phyloP scores from a whole-genome alignment of 78 protist species.

The Protostelium mycophagum region DNA sequence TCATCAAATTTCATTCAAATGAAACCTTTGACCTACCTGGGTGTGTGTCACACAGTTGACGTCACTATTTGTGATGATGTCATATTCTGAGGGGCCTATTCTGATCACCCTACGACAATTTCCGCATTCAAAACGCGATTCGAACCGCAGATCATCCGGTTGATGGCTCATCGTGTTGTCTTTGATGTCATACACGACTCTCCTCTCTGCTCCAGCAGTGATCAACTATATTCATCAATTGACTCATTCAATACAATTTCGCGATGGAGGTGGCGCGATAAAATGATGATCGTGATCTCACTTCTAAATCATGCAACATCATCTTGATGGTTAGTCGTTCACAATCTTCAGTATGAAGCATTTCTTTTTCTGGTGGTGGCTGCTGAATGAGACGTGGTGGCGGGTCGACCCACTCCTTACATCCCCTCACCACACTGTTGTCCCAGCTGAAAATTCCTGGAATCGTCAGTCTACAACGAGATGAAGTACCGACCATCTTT shows the following conservation, averaged over 20 bases:
- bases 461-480: no score
- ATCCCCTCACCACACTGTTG: not conserved
- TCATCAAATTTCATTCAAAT: slow-evolving; percentile 51
- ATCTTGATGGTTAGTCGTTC: not conserved
- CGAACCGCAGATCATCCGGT: slow-evolving; percentile 64
- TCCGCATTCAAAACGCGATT: slow-evolving; percentile 74
- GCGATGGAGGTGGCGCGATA: no score
- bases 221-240: not conserved
- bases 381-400: not conserved
- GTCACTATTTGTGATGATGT: not conserved
- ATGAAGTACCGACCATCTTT: no score
- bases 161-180: slow-evolving; percentile 1
- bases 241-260: not conserved
- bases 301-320: not conserved
- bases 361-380: not conserved
- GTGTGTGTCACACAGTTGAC: not conserved
- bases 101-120: slow-evolving; percentile 46
- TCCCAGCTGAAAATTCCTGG: not conserved
- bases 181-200: not conserved
- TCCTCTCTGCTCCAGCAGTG: not conserved
- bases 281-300: no score
- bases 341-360: not conserved
- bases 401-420: not conserved
- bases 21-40: not conserved
- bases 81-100: not conserved